Evolutionary conservation across 345 rosid genomes (phyloP).

Genomic region (Murraya paniculata): DNA sequence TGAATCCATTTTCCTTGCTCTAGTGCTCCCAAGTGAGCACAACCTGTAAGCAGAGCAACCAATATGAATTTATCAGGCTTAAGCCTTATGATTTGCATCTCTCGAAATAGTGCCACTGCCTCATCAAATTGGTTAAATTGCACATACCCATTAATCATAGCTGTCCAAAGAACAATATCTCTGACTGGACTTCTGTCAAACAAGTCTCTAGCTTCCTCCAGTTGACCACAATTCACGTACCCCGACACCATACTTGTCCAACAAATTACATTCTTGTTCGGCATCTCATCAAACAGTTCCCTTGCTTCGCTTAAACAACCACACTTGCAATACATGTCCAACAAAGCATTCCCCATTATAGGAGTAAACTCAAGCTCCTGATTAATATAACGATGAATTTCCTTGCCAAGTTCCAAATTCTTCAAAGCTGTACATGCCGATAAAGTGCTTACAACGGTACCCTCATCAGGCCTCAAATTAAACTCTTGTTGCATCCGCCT

Average conservation of each 20-base stretch:
- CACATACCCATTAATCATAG: constrained; percentile 10
- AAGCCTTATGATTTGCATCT: neutral
- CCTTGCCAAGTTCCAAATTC: neutral
- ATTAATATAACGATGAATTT: neutral
- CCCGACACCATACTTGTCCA: constrained; percentile 11
- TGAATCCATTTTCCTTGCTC: constrained; percentile 44
- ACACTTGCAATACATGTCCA: constrained; percentile 6
- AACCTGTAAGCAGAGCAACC: constrained; percentile 30
- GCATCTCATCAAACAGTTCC: neutral
- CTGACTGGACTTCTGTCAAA: constrained; percentile 8
- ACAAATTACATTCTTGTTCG: constrained; percentile 10
- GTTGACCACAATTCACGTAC: neutral
- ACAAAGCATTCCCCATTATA: constrained; percentile 9
- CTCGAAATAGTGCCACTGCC: constrained; percentile 3
- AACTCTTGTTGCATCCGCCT: neutral
- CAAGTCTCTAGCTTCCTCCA: constrained; percentile 10
- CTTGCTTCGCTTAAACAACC: neutral
- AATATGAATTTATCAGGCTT: constrained; percentile 2
- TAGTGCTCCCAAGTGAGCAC: constrained; percentile 38
- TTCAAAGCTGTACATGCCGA: constrained; percentile 8
- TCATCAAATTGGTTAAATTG: neutral
- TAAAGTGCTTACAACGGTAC: constrained; percentile 4
- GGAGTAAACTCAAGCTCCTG: neutral
- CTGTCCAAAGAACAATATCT: constrained; percentile 1
- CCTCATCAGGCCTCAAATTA: constrained; percentile 8